Base-by-base conservation (phyloP, 495 filamentous ascomycete species). In the Hypomontagnella monticulosa region DNA sequence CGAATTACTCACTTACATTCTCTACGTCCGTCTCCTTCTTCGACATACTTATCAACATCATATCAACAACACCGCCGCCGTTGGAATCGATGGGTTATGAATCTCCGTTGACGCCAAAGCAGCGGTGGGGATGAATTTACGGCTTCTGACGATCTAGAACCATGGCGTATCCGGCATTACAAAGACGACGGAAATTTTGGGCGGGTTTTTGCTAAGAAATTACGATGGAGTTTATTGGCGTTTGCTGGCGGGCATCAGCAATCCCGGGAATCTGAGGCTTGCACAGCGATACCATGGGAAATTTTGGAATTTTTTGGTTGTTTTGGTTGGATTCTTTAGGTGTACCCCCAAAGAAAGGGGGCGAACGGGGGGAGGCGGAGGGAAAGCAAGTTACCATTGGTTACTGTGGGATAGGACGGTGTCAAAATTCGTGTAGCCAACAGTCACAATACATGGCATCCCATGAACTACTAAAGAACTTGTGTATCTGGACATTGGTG, bases 201-300 rank as follows among this genome's bases (percentile, higher is more conserved):
- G 60, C 41, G 50, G 66, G 52, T 50, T 38, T 63, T 30, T 64
- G 66, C 52, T 60, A 63, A 57, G 55, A 64, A 57, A 47, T 44
- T 64, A 55, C 61, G 71, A 71, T 53, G 71, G 71, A 74, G 71
- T 74, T 74, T 46, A 69, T 63, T 63, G 57, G 73, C 71, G 71
- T 72, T 75, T 75, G 63, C 63, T 70, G 53, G 71, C 54, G 62
- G 73, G 71, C 73, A 64, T 73, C 66, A 70, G 52, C 69, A 61
- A 66, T 55, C 60, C 52, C 52, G 51, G 66, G 46, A 32, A 59
- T 23, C 50, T 20, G 38, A 43, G 50, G 51, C 44, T 69, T 61
- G 56, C 59, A 44, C 55, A 56, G 61, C 66, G 61, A 69, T 69
- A 69, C 66, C 66, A 65, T 33, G 66, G 23, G 66, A 56, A 42